Percentiles rank a stretch among this genome's conserved stretches.
These are phyloP conservation scores for Glycine latifolia DNA, from an alignment of 306 rosid genomes.

Conservation along the genomic window DNA sequence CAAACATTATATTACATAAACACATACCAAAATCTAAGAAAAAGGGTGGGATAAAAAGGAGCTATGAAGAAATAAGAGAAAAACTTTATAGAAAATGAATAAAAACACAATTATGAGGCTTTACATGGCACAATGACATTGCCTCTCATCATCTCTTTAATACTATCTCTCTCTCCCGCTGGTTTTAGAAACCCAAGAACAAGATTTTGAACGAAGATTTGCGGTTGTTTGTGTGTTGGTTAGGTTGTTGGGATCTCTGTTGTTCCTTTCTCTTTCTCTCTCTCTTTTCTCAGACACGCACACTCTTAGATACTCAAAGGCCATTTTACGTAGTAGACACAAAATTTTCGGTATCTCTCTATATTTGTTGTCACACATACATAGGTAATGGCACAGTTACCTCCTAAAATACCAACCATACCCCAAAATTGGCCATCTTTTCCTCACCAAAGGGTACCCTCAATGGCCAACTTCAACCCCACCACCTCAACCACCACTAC, in stretches of 20 bases:
- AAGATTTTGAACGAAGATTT: conserved; percentile 48
- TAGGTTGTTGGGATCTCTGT: conserved; percentile 51
- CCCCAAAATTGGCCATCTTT: conserved; percentile 78
- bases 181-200: conserved; percentile 52
- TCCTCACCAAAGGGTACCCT: conserved; percentile 57
- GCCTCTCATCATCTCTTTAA: conserved; percentile 38
- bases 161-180: conserved; percentile 33
- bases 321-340: conserved; percentile 43
- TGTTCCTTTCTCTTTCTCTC: neutral
- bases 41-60: neutral
- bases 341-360: conserved; percentile 34
- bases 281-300: conserved; percentile 39
- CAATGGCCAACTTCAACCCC: conserved; percentile 49
- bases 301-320: conserved; percentile 28
- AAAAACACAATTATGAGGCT: conserved; percentile 40
- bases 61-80: neutral
- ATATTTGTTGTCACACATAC: conserved; percentile 43
- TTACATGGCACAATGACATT: conserved; percentile 37
- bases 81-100: conserved; percentile 27
- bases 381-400: conserved; percentile 85
- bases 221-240: conserved; percentile 53
- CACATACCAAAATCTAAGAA: conserved; percentile 41
- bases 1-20: neutral
- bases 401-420: conserved; percentile 89
- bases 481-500: conserved; percentile 1